Base-by-base conservation (phyloP, 1,284 basidiomycete species). In the Ustilago esculenta region DNA sequence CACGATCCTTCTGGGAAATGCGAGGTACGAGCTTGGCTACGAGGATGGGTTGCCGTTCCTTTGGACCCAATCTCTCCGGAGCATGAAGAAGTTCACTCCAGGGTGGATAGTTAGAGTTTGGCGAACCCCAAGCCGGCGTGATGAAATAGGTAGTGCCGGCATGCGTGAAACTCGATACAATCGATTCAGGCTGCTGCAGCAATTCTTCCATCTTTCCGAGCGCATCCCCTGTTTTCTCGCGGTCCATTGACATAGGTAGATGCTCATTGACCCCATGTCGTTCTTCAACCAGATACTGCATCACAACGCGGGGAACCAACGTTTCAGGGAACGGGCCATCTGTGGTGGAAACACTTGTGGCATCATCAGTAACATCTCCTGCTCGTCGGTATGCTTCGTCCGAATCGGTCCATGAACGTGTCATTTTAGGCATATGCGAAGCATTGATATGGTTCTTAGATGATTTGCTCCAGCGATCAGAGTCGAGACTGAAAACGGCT, bases 111-210 rank as follows among this genome's bases (percentile, higher is more conserved):
- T 15, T 0, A 14, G 41, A 49, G 21, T 39, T 10, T 4, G 7
- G n/a, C 5, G 27, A 44, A 23, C 41, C 11, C 14, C 3, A n/a
- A 11, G 17, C 39, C 10, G 53, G 40, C 3, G 21, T 20, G 10
- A 56, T 3, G 14, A 56, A 56, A 29, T 56, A 56, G 1, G 25
- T 32, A 8, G 40, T n/a, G 20, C 49, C 48, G 1, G 46, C 7
- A 14, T 41, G 41, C 5, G 1, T 12, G 9, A 30, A 25, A 14
- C 5, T 8, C 25, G 56, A 40, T n/a, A 40, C 43, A 1, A 11
- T 11, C 0, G 53, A 42, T 10, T 4, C 2, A 8, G 30, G 42
- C 17, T 58, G 18, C 2, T 18, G 6, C 4, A 58, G 48, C n/a
- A 44, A 12, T 12, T 58, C 55, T 1, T 21, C 10, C 0, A 58